Conservation (phyloP, 2,329 filamentous ascomycete species). For the Pseudogymnoascus pannorum region DNA sequence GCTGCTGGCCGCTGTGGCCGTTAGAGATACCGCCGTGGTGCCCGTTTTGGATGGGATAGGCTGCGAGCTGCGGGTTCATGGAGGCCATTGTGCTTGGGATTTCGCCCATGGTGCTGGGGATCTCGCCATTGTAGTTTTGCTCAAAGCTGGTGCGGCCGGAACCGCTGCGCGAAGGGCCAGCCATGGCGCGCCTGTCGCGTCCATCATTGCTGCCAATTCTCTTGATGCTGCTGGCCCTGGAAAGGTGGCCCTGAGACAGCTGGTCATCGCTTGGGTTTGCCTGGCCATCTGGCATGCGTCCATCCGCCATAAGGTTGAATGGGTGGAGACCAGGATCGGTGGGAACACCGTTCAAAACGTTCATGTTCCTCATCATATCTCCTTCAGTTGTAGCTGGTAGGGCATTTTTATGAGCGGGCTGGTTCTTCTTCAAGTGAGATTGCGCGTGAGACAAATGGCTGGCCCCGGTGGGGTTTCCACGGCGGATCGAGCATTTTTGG, state of each 20-base stretch:
- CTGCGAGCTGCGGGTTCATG: conserved; percentile 52
- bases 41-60: conserved; percentile 55
- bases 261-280: conserved; percentile 48
- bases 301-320: conserved; percentile 46
- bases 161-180: conserved; percentile 43
- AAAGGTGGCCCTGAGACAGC: conserved; percentile 56
- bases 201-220: conserved; percentile 48
- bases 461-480: conserved; percentile 90
- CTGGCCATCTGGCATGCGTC: conserved; percentile 25
- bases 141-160: conserved; percentile 37
- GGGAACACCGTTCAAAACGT: conserved; percentile 52
- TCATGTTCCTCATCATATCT: conserved; percentile 51
- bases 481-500: conserved; percentile 94
- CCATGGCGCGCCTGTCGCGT: conserved; percentile 52
- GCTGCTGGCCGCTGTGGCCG: not conserved
- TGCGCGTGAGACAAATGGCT: conserved; percentile 92
- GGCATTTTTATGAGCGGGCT: conserved; percentile 48
- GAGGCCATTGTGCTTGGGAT: conserved; percentile 34
- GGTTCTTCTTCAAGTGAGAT: conserved; percentile 76
- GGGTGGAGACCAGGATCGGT: conserved; percentile 51
- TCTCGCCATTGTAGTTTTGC: conserved; percentile 51
- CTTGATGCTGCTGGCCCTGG: conserved; percentile 53
- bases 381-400: conserved; percentile 44
- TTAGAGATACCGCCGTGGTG: conserved; percentile 42
- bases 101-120: conserved; percentile 48